Conservation (phyloP, 768 basidiomycete species). For the Leucocoprinus birnbaumii region DNA sequence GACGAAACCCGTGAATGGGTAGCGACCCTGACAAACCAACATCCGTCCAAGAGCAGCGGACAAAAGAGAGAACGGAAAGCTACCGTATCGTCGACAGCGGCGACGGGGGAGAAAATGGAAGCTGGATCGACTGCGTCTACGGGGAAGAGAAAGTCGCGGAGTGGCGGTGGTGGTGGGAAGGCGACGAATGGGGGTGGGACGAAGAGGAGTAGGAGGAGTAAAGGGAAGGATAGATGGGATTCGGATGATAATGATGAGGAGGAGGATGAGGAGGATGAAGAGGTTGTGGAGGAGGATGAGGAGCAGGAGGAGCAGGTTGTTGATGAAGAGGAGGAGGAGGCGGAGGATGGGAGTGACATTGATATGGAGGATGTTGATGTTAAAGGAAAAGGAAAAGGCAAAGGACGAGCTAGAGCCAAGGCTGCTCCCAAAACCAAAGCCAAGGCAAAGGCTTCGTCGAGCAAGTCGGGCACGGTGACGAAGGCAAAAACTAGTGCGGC, state of each 20-base stretch:
- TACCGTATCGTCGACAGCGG: slow-evolving; percentile 19
- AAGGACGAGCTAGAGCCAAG: not conserved
- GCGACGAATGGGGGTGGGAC: slow-evolving; percentile 11
- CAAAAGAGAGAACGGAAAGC: slow-evolving; percentile 52
- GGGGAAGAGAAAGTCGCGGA: slow-evolving; percentile 7
- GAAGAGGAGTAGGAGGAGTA: slow-evolving; percentile 8
- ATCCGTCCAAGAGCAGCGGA: slow-evolving; percentile 33
- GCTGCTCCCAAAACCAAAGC: not conserved
- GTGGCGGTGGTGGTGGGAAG: not conserved
- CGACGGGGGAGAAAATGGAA: not conserved
- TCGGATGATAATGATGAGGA: slow-evolving; percentile 10
- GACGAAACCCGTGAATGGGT: slow-evolving; percentile 59
- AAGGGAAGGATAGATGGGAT: slow-evolving; percentile 11
- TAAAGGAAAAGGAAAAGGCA: not conserved
- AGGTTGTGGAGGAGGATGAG: not conserved
- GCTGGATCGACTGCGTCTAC: not conserved
- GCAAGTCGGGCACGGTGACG: too few relatives aligned
- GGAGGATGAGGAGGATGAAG: not conserved
- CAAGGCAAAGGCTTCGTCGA: too few relatives aligned
- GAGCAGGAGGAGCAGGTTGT: not conserved
- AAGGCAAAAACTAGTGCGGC: not conserved
- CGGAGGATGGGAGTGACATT: slow-evolving; percentile 6
- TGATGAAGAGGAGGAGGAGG: not conserved
- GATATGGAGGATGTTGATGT: slow-evolving; percentile 5
- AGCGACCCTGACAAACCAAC: slow-evolving; percentile 39